Base-by-base conservation (phyloP, 1,284 basidiomycete species). In the Melampsora americana region DNA sequence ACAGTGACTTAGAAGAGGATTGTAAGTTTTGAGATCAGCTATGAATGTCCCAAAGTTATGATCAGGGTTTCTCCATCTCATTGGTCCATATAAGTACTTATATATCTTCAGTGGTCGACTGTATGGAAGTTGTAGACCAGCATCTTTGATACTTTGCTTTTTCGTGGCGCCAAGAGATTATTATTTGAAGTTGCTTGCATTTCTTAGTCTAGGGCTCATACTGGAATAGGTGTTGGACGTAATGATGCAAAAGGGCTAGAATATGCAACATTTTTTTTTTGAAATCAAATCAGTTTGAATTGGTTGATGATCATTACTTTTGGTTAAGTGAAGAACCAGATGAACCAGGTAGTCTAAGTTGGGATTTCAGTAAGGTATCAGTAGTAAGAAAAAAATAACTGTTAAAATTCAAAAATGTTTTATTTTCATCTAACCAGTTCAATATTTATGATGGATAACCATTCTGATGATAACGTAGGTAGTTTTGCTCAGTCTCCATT, bases 401-500 rank as follows among this genome's bases (percentile, higher is more conserved):
- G n/a, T 30, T 12, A 59, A 46, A 30, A 42, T 2, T 39, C n/a
- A n/a, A 16, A 78, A 59, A 77, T 78, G 23, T 78, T 62, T 16
- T 60, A 79, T 14, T 46, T 30, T 23, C 77, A 75, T 66, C 56
- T 23, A 23, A 44, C 32, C 20, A 14, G 26, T 32, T 53, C 60
- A 42, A 66, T 81, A 16, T 73, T 75, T 65, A 73, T 79, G 12
- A 67, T 69, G 26, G 79, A 79, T 50, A 80, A 77, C 23, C 80
- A 81, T 62, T 81, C 77, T 66, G 80, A 81, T 66, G 74, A 81
- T 71, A 76, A 74, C n/a, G n/a, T n/a, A 28, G 80, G 80, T 9
- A 14, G 11, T 20, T 48, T 48, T 11, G 46, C 11, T 48, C 46
- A 48, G 46, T 48, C 46, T 48, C n/a, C n/a, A n/a, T n/a, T n/a